phyloP scores from a whole-genome alignment of 768 basidiomycete genomes.

The Tremella fuciformis region DNA sequence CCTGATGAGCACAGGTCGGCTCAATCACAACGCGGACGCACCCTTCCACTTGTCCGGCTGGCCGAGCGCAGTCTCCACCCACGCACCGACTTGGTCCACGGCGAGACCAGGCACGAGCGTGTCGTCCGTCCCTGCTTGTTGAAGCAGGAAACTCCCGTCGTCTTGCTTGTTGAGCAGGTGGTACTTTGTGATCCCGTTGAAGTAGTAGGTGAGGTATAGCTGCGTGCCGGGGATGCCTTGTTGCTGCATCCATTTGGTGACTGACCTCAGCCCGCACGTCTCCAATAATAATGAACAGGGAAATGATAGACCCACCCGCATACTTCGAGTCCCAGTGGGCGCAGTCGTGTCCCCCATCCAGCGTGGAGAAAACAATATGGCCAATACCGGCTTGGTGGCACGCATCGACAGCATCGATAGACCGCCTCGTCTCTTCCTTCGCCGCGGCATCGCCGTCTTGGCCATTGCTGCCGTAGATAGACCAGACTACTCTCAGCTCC shows the following conservation, averaged over 20 bases:
- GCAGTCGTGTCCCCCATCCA: slow-evolving; percentile 12
- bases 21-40: slow-evolving; percentile 10
- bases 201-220: slow-evolving; percentile 15
- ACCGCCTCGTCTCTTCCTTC: neutral
- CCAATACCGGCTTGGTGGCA: slow-evolving; percentile 1
- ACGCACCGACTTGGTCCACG: slow-evolving; percentile 22
- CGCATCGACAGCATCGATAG: slow-evolving; percentile 7
- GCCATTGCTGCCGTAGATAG: neutral
- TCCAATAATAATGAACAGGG: neutral
- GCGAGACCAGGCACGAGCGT: slow-evolving; percentile 12
- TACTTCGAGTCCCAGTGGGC: slow-evolving; percentile 18
- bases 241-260: slow-evolving; percentile 5
- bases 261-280: neutral
- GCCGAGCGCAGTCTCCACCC: slow-evolving; percentile 14
- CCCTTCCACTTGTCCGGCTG: slow-evolving; percentile 18
- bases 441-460: slow-evolving; percentile 5
- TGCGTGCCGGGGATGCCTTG: slow-evolving; percentile 13
- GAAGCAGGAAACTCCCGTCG: slow-evolving; percentile 8
- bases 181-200: slow-evolving; percentile 13
- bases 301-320: slow-evolving; percentile 14
- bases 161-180: neutral
- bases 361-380: slow-evolving; percentile 14
- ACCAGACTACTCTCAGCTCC: slow-evolving; percentile 4
- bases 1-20: neutral
- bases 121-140: slow-evolving; percentile 14